Evolutionary conservation across 1,284 basidiomycete genomes (phyloP).

Genomic region (Ustilago esculenta): DNA sequence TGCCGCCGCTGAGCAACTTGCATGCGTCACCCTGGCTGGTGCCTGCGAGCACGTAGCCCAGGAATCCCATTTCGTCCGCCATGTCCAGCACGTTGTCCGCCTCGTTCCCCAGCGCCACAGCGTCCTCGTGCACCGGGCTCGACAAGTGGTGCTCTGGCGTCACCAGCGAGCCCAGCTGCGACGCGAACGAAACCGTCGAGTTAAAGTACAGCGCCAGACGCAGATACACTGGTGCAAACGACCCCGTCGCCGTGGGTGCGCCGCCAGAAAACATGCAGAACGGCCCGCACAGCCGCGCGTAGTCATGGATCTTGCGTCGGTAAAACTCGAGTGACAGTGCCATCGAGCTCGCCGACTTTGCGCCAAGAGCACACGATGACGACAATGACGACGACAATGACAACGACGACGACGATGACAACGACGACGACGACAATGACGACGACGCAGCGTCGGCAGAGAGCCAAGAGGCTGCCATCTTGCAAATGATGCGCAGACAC

Average conservation of each 20-base stretch:
- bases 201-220: conserved; percentile 33
- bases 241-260: conserved; percentile 1
- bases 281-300: conserved; percentile 42
- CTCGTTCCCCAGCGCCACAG: conserved; percentile 14
- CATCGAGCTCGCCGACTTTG: too few species aligned
- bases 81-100: conserved; percentile 30
- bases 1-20: conserved; percentile 13
- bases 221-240: conserved; percentile 34
- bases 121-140: conserved; percentile 14
- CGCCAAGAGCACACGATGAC: too few species aligned
- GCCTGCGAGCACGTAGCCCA: conserved; percentile 31
- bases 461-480: conserved; percentile 8
- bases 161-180: conserved; percentile 24
- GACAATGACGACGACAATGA: background rate
- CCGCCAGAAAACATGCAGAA: conserved; percentile 39
- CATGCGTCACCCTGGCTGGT: conserved; percentile 26
- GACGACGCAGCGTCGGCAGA: background rate
- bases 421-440: background rate
- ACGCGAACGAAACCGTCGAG: conserved; percentile 23
- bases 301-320: conserved; percentile 44
- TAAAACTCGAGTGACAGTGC: conserved; percentile 42
- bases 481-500: conserved; percentile 29
- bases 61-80: conserved; percentile 24
- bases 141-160: conserved; percentile 2
- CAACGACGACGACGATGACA: background rate